Evolutionary conservation across 2,329 filamentous ascomycete species (phyloP), one percentile per base, ranked within the genome.

Genomic region (Verticillium nubilum): DNA sequence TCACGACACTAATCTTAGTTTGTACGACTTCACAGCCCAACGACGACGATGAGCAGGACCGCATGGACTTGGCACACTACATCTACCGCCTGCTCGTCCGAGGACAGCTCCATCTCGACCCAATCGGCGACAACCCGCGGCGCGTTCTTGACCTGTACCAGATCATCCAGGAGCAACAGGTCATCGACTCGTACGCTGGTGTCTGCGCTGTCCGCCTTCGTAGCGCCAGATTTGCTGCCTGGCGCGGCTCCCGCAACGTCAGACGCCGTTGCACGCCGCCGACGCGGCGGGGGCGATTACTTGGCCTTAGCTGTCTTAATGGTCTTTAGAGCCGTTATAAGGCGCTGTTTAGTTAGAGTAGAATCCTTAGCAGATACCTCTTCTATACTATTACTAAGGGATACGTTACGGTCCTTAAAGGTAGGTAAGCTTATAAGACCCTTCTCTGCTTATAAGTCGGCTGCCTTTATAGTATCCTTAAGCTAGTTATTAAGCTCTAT

Each of bases 11-110:
- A 28, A 15, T 29, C 2, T 29, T 31, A 31, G 28, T 31, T 31
- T 10, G 28, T 31, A 31, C n/a, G 28, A 10, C 28, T 31, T 10
- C 10, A 31, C 10, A 31, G 28, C 68, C 68, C 7, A 69, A 66
- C 55, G 68, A 54, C 67, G 78, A 80, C 62, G 69, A 74, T 61
- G 83, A 86, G 67, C 73, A 83, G 57, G 79, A 83, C 64, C 79
- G 82, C 13, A 73, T 84, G n/a, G 80, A 85, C 62, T 70, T 82
- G 63, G 79, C 82, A 64, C 81, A 85, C 68, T 77, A 83, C 64
- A 76, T 85, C 65, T 78, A 80, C 68, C 79, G 77, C 54, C 60
- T 80, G 50, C 65, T 79, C 29, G 74, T 80, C 42, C 70, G 75
- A 42, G 76, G 75, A 35, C 69, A 69, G 47, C 59, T 65, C 6